These are phyloP conservation scores for Naumovozyma baii DNA, from an alignment of 805 yeast species.

Conservation along the genomic window DNA sequence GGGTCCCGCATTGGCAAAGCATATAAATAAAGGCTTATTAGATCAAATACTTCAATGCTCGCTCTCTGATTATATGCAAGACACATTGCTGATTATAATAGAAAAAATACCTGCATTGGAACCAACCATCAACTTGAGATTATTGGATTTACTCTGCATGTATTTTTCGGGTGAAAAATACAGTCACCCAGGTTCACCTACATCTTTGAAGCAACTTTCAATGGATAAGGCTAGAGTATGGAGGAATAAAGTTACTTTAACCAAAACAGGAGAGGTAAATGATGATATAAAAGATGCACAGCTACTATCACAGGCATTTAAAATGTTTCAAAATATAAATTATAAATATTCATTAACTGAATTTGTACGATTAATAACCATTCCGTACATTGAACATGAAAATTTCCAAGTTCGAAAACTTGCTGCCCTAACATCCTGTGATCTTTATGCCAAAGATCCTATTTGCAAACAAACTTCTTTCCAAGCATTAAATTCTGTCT, in stretches of 20 bases:
- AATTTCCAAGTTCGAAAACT: conserved; percentile 70
- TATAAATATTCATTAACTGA: conserved; percentile 75
- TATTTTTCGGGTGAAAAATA: conserved; percentile 76
- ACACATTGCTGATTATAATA: conserved; percentile 58
- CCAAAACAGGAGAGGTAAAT: conserved; percentile 47
- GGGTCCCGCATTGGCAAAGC: conserved; percentile 88
- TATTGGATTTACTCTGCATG: conserved; percentile 60
- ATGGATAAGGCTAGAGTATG: conserved; percentile 63
- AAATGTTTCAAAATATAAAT: conserved; percentile 64
- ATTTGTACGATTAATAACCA: conserved; percentile 74
- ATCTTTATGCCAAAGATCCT: conserved; percentile 65
- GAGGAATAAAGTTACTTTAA: conserved; percentile 60
- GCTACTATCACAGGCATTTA: conserved; percentile 66
- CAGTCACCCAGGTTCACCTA: conserved; percentile 80
- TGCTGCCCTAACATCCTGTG: conserved; percentile 78
- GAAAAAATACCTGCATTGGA: conserved; percentile 73
- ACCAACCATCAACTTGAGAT: conserved; percentile 57
- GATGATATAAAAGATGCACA: conserved; percentile 39
- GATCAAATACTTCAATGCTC: conserved; percentile 76
- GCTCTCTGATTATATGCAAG: conserved; percentile 72
- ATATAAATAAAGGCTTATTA: conserved; percentile 69
- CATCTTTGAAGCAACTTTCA: conserved; percentile 48
- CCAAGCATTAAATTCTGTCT: conserved; percentile 70
- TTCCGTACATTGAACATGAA: conserved; percentile 75
- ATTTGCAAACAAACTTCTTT: conserved; percentile 78